Evolutionary conservation across 768 basidiomycete genomes (phyloP).

Genomic region (Suillus luteus): DNA sequence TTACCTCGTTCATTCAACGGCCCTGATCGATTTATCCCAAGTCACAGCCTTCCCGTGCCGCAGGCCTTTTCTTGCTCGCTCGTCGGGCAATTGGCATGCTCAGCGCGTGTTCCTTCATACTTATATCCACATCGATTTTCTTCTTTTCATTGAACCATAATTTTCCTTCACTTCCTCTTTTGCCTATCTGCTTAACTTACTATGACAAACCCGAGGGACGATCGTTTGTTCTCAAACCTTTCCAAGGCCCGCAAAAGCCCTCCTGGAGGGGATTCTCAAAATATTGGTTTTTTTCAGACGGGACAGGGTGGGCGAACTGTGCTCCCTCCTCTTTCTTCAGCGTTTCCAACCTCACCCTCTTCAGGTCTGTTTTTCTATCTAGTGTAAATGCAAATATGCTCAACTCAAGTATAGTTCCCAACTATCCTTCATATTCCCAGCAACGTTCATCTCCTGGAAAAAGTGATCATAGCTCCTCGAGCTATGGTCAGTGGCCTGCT

Average conservation of each 20-base stretch:
- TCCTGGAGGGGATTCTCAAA: conserved; percentile 63
- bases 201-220: conserved; percentile 74
- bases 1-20: conserved; percentile 45
- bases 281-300: conserved; percentile 68
- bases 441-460: conserved; percentile 64
- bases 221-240: conserved; percentile 68
- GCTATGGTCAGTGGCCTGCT: conserved; percentile 49
- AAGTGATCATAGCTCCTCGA: conserved; percentile 54
- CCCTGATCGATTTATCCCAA: conserved; percentile 42
- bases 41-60: conserved; percentile 41
- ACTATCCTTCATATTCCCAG: conserved; percentile 62
- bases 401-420: conserved; percentile 61
- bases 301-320: conserved; percentile 90
- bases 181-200: conserved; percentile 58
- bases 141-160: conserved; percentile 47
- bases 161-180: conserved; percentile 49
- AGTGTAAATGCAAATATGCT: conserved; percentile 54
- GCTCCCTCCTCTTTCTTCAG: conserved; percentile 83
- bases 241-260: conserved; percentile 64
- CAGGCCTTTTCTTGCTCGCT: conserved; percentile 29
- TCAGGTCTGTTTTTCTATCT: conserved; percentile 77
- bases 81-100: conserved; percentile 47
- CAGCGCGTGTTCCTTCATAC: conserved; percentile 44
- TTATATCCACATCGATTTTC: conserved; percentile 56
- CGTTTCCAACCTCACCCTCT: conserved; percentile 88